Evolutionary conservation across 805 yeast species (phyloP), one percentile per base, ranked within the genome.

Genomic region (Scheffersomyces spartinae): DNA sequence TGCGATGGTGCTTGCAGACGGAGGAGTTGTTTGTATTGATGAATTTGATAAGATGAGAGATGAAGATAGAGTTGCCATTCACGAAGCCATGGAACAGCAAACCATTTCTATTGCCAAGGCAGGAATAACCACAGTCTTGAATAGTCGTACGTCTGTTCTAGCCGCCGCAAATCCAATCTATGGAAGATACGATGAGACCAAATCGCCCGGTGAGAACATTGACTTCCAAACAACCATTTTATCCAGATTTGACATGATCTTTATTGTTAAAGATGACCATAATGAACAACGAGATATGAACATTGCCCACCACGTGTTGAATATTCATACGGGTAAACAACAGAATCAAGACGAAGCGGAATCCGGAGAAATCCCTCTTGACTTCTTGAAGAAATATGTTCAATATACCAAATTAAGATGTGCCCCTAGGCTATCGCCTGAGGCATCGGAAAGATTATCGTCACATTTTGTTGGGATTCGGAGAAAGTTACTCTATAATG

Each of bases 51-150:
- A 91, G 63, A 91, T 91, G 99, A 69, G 97, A 49, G 99, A 91
- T 45, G 97, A 91, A 49, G 98, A 91, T 54, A 70, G 99, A 47
- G 97, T 91, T 19, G 97, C 98, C 0, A 91, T 91, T 39, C 99
- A 91, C 54, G 99, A 91, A 63, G 98, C 98, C 8, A 91, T 91
- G 99, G 99, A 91, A 60, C 99, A 91, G 55, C 99, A 91, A 55
- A 91, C 98, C 0, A 91, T 91, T 32, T 88, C 97, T 9, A 86
- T 91, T 49, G 98, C 99, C 17, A 91, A 91, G 52, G 99, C 99
- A 7, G 99, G 99, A 51, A 91, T 91, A 40, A 91, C 97, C 2
- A 91, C 99, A 0, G 86, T 91, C 29, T 66, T 91, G 40, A 91
- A 91, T 53, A 91, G 98, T 3, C 71, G 99, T 55, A 91, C 98